These are phyloP conservation scores for Fraxinus cuspidata DNA, from an alignment of 257 asterid genomes.

Conservation along the genomic window DNA sequence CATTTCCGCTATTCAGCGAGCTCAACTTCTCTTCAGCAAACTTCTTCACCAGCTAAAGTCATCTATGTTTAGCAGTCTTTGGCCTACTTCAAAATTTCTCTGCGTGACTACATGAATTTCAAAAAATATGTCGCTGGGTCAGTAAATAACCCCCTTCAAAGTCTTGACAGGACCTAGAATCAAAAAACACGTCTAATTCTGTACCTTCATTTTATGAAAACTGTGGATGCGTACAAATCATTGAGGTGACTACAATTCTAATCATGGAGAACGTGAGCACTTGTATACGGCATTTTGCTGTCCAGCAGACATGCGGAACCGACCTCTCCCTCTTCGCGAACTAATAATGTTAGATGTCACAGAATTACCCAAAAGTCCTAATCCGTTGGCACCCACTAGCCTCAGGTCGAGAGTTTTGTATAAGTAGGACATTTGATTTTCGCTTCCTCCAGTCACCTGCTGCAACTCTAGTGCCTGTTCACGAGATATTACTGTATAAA, in stretches of 20 bases:
- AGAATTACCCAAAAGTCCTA: slow-evolving; percentile 40
- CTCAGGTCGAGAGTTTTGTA: slow-evolving; percentile 42
- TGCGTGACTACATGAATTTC: background rate
- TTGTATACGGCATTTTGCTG: slow-evolving; percentile 21
- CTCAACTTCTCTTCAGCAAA: background rate
- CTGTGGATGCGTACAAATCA: slow-evolving; percentile 11
- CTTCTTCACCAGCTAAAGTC: background rate
- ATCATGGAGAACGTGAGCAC: background rate
- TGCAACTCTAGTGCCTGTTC: slow-evolving; percentile 60
- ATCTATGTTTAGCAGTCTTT: background rate
- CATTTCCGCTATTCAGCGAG: background rate
- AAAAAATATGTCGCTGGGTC: background rate
- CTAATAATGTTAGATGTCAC: slow-evolving; percentile 45
- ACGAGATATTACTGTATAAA: slow-evolving; percentile 58
- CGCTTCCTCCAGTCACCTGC: slow-evolving; percentile 40
- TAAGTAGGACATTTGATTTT: slow-evolving; percentile 40
- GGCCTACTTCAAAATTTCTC: background rate
- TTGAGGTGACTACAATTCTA: slow-evolving; percentile 1
- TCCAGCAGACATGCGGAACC: slow-evolving; percentile 35
- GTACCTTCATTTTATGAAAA: background rate
- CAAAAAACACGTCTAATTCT: background rate
- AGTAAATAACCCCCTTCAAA: background rate
- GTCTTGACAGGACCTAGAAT: background rate
- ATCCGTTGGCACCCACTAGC: slow-evolving; percentile 51
- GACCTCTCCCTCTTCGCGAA: slow-evolving; percentile 48